Percentiles rank a stretch among this genome's conserved stretches.
Evolutionary conservation across 1,284 basidiomycete species (phyloP).

Genomic region (Fomitopsis palustris): DNA sequence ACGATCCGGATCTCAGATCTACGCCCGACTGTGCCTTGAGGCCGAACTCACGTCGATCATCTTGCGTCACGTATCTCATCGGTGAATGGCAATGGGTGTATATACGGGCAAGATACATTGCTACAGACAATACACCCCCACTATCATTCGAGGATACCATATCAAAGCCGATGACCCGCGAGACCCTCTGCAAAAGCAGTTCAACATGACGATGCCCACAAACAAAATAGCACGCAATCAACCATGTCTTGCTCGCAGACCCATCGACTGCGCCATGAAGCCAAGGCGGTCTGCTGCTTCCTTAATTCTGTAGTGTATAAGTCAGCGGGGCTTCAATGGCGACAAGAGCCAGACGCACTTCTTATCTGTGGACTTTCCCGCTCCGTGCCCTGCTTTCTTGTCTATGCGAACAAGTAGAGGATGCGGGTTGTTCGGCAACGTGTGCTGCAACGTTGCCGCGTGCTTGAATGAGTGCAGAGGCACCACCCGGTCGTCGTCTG

Average conservation of each 20-base stretch:
- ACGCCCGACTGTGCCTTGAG: background rate
- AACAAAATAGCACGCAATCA: background rate
- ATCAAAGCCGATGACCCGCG: background rate
- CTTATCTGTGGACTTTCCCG: slow-evolving; percentile 76
- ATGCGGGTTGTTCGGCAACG: slow-evolving; percentile 56
- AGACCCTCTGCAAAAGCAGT: background rate
- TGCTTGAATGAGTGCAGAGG: slow-evolving; percentile 82
- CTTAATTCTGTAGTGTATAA: slow-evolving; percentile 52
- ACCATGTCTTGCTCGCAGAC: slow-evolving; percentile 35
- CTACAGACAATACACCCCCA: background rate
- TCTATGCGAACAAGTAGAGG: slow-evolving; percentile 76
- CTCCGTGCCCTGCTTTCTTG: slow-evolving; percentile 78
- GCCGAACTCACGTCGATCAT: background rate
- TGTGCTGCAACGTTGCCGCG: slow-evolving; percentile 70
- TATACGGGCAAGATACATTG: background rate
- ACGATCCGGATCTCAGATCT: background rate
- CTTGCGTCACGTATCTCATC: no score
- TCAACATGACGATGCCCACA: background rate
- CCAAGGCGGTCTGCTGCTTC: slow-evolving; percentile 76
- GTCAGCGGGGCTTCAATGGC: background rate
- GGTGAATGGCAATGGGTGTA: background rate
- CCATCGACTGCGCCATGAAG: slow-evolving; percentile 67
- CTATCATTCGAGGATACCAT: background rate
- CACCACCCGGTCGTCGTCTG: slow-evolving; percentile 81
- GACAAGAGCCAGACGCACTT: slow-evolving; percentile 37